A percentile compares a stretch with the other conserved stretches of the same genome.
Conservation (phyloP, 768 basidiomycete genomes). For the Hypsizygus marmoreus region DNA sequence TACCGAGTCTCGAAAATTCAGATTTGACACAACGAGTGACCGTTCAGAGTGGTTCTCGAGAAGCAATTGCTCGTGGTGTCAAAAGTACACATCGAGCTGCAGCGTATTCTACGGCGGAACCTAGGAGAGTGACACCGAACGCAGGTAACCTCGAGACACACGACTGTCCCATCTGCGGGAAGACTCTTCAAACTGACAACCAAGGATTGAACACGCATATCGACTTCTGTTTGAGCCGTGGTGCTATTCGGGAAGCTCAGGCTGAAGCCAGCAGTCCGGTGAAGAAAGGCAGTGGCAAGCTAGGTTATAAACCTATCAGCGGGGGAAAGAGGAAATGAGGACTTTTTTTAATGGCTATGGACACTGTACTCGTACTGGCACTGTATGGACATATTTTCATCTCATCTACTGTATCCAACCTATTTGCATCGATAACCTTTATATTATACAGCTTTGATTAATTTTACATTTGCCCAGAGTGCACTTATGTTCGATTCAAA, state of each 20-base stretch:
- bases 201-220: slow-evolving; percentile 82
- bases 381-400: not conserved
- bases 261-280: slow-evolving; percentile 30
- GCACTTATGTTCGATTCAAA: not conserved
- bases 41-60: too few relatives aligned
- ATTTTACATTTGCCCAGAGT: not conserved
- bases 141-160: too few relatives aligned
- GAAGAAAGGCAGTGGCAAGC: not conserved
- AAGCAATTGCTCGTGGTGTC: too few relatives aligned
- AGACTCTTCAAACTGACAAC: slow-evolving; percentile 68
- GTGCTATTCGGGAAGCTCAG: slow-evolving; percentile 75
- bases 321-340: slow-evolving; percentile 10
- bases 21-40: too few relatives aligned
- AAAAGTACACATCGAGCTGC: too few relatives aligned
- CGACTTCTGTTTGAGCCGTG: slow-evolving; percentile 84
- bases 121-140: too few relatives aligned
- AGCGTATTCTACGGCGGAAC: too few relatives aligned
- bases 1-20: too few relatives aligned
- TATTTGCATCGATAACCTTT: too few relatives aligned
- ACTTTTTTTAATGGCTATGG: not conserved
- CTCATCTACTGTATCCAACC: too few relatives aligned
- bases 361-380: not conserved
- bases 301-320: slow-evolving; percentile 8
- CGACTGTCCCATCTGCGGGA: slow-evolving; percentile 74
- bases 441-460: not conserved